Conservation (phyloP, 768 basidiomycete species). For the Naganishia kalamii region DNA sequence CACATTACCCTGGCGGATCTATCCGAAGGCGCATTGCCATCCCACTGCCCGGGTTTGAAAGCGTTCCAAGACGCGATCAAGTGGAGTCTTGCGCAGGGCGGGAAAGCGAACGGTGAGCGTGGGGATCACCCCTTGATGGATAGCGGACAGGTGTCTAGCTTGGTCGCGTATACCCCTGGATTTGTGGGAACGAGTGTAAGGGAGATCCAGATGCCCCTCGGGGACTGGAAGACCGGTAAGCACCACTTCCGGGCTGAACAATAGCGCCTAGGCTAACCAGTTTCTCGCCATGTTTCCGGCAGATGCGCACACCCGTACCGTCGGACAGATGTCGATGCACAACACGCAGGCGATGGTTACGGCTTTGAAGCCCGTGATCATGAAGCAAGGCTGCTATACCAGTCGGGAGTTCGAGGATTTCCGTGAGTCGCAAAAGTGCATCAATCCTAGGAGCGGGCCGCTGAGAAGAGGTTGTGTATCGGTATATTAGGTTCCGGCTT, state of each 20-base stretch:
- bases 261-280: background rate
- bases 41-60: background rate
- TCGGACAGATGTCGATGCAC: constrained; percentile 1
- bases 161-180: background rate
- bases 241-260: background rate
- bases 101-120: too few species aligned
- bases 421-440: background rate
- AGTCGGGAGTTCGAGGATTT: constrained; percentile 6
- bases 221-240: background rate
- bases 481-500: background rate
- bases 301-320: background rate
- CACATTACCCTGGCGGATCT: background rate
- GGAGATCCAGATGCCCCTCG: background rate
- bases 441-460: background rate
- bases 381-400: constrained; percentile 3
- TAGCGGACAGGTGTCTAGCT: background rate
- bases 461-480: background rate
- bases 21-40: background rate
- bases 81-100: background rate
- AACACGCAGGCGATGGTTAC: background rate
- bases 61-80: constrained; percentile 1
- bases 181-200: background rate
- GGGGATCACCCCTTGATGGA: background rate
- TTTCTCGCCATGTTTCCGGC: background rate
- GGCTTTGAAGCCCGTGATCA: constrained; percentile 1